Conservation (phyloP, 371 early-diverging fungal species). For the Actinomortierella ambigua region DNA sequence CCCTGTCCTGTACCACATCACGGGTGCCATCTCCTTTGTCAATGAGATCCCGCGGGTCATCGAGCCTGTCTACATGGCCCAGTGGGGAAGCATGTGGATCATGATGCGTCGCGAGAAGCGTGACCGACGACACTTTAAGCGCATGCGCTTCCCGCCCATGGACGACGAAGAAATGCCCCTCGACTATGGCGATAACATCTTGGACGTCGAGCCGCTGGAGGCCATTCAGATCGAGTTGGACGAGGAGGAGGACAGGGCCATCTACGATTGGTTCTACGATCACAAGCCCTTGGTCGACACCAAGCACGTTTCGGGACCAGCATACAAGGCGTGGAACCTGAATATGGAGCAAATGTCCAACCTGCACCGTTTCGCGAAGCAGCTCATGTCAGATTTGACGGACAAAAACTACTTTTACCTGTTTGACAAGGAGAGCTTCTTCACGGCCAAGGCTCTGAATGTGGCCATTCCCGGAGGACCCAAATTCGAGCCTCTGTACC, state of each 20-base stretch:
- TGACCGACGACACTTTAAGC: slow-evolving; percentile 97
- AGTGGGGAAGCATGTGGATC: slow-evolving; percentile 99
- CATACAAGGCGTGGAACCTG: slow-evolving; percentile 91
- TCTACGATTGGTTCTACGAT: slow-evolving; percentile 98
- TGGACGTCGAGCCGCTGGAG: slow-evolving; percentile 97
- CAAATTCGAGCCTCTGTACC: slow-evolving; percentile 96
- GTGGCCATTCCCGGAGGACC: slow-evolving; percentile 99
- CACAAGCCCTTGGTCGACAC: slow-evolving; percentile 91
- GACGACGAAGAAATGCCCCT: slow-evolving; percentile 98
- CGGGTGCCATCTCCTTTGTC: slow-evolving; percentile 98
- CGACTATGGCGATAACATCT: slow-evolving; percentile 97
- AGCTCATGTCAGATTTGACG: slow-evolving; percentile 90
- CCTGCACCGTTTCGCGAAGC: slow-evolving; percentile 91
- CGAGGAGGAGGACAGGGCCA: slow-evolving; percentile 92
- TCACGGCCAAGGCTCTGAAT: slow-evolving; percentile 97
- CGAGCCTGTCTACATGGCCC: slow-evolving; percentile 95
- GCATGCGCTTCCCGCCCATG: slow-evolving; percentile 98
- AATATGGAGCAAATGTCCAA: slow-evolving; percentile 94
- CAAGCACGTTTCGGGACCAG: slow-evolving; percentile 87
- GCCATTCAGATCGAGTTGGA: slow-evolving; percentile 99
- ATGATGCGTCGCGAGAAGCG: slow-evolving; percentile 99
- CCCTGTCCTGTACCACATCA: slow-evolving; percentile 96
- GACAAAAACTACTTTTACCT: slow-evolving; percentile 97
- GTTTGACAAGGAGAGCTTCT: slow-evolving; percentile 93
- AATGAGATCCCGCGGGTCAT: slow-evolving; percentile 96